Conservation (phyloP, 371 early-diverging fungal genomes). For the Funneliformis caledonium region DNA sequence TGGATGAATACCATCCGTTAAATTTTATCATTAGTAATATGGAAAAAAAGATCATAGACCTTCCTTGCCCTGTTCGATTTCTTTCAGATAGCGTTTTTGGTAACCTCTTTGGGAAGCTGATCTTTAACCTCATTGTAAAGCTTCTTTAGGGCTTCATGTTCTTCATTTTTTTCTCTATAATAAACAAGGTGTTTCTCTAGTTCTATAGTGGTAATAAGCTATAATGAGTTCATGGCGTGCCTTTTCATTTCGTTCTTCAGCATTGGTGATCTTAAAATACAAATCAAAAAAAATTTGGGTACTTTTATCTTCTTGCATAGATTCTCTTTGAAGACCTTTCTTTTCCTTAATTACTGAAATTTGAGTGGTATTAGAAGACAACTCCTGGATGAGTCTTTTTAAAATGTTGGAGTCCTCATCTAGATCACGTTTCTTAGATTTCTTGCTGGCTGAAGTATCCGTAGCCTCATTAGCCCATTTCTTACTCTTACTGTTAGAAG, state of each 20-base stretch:
- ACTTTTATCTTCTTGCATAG: no score
- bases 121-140: constrained; percentile 25
- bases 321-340: no score
- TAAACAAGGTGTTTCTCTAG: constrained; percentile 28
- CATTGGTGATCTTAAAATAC: no score
- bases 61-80: background rate
- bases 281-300: no score
- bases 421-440: background rate
- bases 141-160: constrained; percentile 30
- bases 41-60: constrained; percentile 22
- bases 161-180: background rate
- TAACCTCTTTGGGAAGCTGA: no score
- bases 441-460: background rate
- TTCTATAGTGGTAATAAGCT: constrained; percentile 19
- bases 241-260: background rate
- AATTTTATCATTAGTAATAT: no score
- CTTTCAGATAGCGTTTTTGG: constrained; percentile 21
- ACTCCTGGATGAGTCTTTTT: background rate
- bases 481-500: background rate
- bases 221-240: constrained; percentile 13
- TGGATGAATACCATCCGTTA: constrained; percentile 23
- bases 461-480: constrained; percentile 15
- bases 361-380: no score
- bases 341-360: no score
- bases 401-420: constrained; percentile 11